phyloP scores from a whole-genome alignment of 106 monocot genomes.

The Dioscorea alata region DNA sequence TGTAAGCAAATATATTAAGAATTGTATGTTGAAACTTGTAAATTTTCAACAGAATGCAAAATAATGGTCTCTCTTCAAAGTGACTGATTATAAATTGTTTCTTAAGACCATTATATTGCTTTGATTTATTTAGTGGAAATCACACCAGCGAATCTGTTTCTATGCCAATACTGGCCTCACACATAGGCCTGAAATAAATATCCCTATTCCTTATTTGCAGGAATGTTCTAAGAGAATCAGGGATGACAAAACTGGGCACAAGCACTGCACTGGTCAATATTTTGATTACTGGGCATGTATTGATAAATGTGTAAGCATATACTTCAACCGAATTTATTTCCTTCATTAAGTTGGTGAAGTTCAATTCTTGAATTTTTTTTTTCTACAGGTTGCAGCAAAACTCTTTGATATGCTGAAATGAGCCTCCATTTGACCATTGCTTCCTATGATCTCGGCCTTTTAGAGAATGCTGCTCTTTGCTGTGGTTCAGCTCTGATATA shows the following conservation, averaged over 20 bases:
- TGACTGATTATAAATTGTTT: too few relatives aligned
- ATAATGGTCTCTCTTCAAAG: too few relatives aligned
- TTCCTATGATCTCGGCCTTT: too few relatives aligned
- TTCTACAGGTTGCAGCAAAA: slow-evolving; percentile 1
- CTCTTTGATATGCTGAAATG: slow-evolving; percentile 5
- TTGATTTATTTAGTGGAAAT: too few relatives aligned
- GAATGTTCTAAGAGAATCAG: slow-evolving; percentile 8
- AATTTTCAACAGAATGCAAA: too few relatives aligned
- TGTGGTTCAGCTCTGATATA: too few relatives aligned
- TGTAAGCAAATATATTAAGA: too few relatives aligned
- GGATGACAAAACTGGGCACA: slow-evolving; percentile 9
- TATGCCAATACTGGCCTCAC: neutral
- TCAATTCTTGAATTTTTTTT: neutral
- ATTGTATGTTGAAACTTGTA: too few relatives aligned
- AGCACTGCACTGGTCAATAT: slow-evolving; percentile 8
- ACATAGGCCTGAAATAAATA: neutral
- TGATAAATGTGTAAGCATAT: slow-evolving; percentile 11
- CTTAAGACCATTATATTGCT: too few relatives aligned
- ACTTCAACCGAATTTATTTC: neutral
- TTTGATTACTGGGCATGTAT: slow-evolving; percentile 11
- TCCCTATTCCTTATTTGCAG: neutral
- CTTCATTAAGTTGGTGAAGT: neutral
- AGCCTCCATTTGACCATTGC: neutral
- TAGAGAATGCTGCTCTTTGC: too few relatives aligned
- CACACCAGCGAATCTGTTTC: too few relatives aligned